Evolutionary conservation across 2,329 filamentous ascomycete species (phyloP).

Genomic region (Niveomyces coronatus): DNA sequence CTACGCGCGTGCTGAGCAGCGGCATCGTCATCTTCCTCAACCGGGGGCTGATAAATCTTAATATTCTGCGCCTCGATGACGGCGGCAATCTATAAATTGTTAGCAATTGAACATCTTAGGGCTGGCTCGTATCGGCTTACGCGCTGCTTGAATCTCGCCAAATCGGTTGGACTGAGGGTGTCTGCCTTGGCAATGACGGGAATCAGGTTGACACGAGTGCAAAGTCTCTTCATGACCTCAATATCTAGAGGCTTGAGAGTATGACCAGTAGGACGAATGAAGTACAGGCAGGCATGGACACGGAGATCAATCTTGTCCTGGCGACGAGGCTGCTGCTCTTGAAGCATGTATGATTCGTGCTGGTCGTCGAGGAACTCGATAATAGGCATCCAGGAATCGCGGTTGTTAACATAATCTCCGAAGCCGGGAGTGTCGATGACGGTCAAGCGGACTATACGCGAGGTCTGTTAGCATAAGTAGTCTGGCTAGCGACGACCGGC

Average conservation of each 20-base stretch:
- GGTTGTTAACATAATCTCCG: conserved; percentile 99
- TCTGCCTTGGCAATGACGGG: conserved; percentile 98
- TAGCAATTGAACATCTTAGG: conserved; percentile 13
- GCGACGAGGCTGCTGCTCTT: conserved; percentile 97
- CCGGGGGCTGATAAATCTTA: conserved; percentile 97
- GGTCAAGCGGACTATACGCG: conserved; percentile 72
- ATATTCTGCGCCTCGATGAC: conserved; percentile 98
- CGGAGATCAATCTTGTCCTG: conserved; percentile 98
- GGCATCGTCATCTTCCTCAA: conserved; percentile 97
- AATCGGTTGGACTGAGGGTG: conserved; percentile 84
- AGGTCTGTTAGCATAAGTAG: neutral
- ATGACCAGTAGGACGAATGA: conserved; percentile 97
- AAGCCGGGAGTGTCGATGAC: conserved; percentile 99
- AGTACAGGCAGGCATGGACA: conserved; percentile 97
- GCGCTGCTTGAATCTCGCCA: conserved; percentile 90
- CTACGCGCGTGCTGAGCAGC: conserved; percentile 90
- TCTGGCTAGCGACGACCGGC: neutral
- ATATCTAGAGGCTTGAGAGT: conserved; percentile 98
- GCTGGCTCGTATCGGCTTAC: conserved; percentile 40
- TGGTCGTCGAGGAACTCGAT: conserved; percentile 99
- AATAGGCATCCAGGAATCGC: conserved; percentile 99
- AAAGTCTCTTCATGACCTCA: conserved; percentile 99
- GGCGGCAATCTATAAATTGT: conserved; percentile 61
- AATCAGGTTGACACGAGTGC: conserved; percentile 95
- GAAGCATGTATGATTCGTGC: conserved; percentile 99